These are phyloP conservation scores for Penicillium flavigenum DNA, from an alignment of 495 filamentous ascomycete species.

Conservation along the genomic window DNA sequence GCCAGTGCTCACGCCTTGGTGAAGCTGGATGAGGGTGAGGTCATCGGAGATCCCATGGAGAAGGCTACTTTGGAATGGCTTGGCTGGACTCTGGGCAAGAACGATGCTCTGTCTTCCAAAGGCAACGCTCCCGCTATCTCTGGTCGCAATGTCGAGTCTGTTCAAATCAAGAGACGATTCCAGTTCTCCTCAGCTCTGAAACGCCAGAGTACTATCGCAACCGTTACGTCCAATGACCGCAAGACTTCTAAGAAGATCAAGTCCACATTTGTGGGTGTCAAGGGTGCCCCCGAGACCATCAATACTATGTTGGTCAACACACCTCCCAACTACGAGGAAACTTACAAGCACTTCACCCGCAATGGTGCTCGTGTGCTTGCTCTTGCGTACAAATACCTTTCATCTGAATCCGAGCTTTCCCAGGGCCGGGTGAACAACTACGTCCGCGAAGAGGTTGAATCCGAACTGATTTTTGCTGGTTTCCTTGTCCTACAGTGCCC, in stretches of 20 bases:
- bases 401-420: constrained; percentile 74
- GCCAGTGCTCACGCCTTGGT: constrained; percentile 95
- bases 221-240: constrained; percentile 64
- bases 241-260: constrained; percentile 68
- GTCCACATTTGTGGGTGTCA: constrained; percentile 89
- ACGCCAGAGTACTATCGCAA: constrained; percentile 90
- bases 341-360: constrained; percentile 95
- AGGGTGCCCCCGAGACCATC: constrained; percentile 96
- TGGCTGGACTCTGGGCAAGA: constrained; percentile 85
- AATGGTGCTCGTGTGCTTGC: constrained; percentile 92
- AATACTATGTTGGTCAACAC: constrained; percentile 82
- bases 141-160: constrained; percentile 54
- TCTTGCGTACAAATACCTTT: constrained; percentile 89
- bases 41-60: constrained; percentile 99
- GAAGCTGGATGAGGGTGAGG: constrained; percentile 92
- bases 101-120: constrained; percentile 68
- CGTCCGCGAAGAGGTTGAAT: constrained; percentile 88
- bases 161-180: constrained; percentile 94
- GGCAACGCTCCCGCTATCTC: constrained; percentile 47
- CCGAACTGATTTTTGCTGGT: constrained; percentile 81
- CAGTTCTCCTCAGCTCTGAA: constrained; percentile 98
- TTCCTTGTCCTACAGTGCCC: constrained; percentile 96
- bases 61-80: constrained; percentile 88
- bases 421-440: constrained; percentile 85
- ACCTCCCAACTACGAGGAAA: constrained; percentile 92